Conservation (phyloP, 441 rosid genomes). For the Gossypium schwendimanii region DNA sequence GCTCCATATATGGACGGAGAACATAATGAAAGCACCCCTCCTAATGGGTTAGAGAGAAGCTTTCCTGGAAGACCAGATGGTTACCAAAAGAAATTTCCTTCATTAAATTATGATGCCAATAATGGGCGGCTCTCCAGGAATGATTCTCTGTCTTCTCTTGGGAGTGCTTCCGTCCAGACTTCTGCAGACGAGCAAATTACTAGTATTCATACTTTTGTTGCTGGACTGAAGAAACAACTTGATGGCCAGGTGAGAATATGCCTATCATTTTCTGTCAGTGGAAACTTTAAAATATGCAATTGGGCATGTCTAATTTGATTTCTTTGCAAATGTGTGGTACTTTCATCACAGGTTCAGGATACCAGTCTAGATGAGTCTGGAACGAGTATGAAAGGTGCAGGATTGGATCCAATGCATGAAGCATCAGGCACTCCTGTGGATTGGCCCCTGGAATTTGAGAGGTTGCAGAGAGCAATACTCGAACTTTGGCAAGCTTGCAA, state of each 20-base stretch:
- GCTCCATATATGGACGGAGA: slow-evolving; percentile 22
- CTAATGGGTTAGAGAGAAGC: slow-evolving; percentile 44
- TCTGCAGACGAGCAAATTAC: slow-evolving; percentile 65
- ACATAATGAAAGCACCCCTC: slow-evolving; percentile 48
- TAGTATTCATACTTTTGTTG: slow-evolving; percentile 63
- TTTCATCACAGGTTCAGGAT: slow-evolving; percentile 32
- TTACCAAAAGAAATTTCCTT: slow-evolving; percentile 32
- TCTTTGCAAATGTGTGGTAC: slow-evolving; percentile 19
- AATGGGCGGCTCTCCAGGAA: slow-evolving; percentile 42
- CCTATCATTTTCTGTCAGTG: not conserved
- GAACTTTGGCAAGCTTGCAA: slow-evolving; percentile 80
- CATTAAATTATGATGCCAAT: slow-evolving; percentile 30
- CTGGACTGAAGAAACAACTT: slow-evolving; percentile 59
- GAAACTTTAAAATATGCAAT: not conserved
- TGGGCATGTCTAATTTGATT: slow-evolving; percentile 8
- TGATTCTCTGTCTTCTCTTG: slow-evolving; percentile 72
- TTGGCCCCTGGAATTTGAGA: slow-evolving; percentile 59
- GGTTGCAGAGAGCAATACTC: slow-evolving; percentile 46
- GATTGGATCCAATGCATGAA: slow-evolving; percentile 57
- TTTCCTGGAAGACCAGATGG: slow-evolving; percentile 67
- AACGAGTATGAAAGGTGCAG: slow-evolving; percentile 47
- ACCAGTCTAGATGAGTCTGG: slow-evolving; percentile 28
- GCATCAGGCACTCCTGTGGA: slow-evolving; percentile 29
- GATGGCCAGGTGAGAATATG: slow-evolving; percentile 36
- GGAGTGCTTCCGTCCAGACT: slow-evolving; percentile 51